Base-by-base conservation (phyloP, 2,329 filamentous ascomycete species). In the Paraphaeosphaeria minitans region DNA sequence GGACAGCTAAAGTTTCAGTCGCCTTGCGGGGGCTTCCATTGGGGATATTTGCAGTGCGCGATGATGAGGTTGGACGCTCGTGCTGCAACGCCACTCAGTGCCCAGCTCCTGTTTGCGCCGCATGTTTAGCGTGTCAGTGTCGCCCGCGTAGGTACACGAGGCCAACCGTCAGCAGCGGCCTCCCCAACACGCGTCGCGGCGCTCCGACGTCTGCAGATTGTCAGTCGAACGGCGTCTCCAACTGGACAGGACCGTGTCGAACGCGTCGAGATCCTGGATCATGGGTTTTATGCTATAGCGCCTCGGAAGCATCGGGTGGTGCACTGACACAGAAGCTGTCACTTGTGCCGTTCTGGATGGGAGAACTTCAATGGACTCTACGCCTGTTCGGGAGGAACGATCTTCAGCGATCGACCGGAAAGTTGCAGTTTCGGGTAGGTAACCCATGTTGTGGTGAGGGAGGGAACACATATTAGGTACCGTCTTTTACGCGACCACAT, bases 1-100 rank as follows among this genome's bases (percentile, higher is more conserved):
- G 61, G 62, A 62, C 57, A 41, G 63, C 61, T 58, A 56, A 52
- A 58, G 71, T 74, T 72, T 73, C 71, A 73, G 66, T 63, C 66
- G 68, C 65, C 33, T 35, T 35, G 19, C 56, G 55, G 50, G 55
- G 41, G 56, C 57, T 49, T 52, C 39, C 37, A 39, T 46, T 60
- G 53, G 57, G 57, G 65, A 61, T 51, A 58, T 63, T 65, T 62
- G 46, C 69, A 59, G 52, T 56, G 62, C 56, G 63, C 47, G 68
- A 65, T 29, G 35, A 39, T 39, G 51, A 56, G 59, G 49, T 58
- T 61, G 65, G 65, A 61, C 63, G 21, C 50, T 53, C 53, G 58
- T 45, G 52, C 50, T 48, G 58, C 61, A 56, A 61, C 62, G 62
- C 60, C 64, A 63, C 63, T 60, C 63, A 63, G 66, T 64, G 61